phyloP scores from a whole-genome alignment of 2,329 filamentous ascomycete species.

The Capronia americana region DNA sequence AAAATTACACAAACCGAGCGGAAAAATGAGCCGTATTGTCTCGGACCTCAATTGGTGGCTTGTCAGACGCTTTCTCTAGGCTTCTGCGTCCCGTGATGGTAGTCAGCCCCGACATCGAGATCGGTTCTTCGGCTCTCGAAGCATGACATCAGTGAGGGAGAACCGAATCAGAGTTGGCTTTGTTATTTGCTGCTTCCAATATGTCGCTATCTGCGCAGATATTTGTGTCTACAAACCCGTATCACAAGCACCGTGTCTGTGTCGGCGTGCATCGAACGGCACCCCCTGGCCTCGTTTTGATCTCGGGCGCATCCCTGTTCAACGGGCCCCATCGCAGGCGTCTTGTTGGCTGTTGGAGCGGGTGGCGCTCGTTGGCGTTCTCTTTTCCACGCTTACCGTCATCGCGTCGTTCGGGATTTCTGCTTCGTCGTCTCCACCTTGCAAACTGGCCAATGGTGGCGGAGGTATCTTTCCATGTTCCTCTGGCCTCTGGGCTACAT shows the following conservation, averaged over 20 bases:
- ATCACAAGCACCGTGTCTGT: neutral
- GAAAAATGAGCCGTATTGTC: neutral
- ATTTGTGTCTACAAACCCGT: neutral
- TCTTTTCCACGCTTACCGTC: conserved; percentile 28
- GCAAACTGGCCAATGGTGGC: neutral
- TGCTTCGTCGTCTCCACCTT: neutral
- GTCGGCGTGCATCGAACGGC: neutral
- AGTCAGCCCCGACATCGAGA: neutral
- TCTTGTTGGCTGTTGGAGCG: conserved; percentile 18
- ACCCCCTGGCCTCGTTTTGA: conserved; percentile 2
- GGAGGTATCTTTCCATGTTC: conserved; percentile 15
- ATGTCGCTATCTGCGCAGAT: neutral
- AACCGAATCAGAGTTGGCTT: neutral
- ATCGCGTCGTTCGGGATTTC: conserved; percentile 14
- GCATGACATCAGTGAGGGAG: conserved; percentile 8
- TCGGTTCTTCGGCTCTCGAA: neutral
- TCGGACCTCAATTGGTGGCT: neutral
- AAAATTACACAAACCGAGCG: neutral
- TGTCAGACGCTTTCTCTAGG: neutral
- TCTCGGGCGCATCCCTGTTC: conserved; percentile 10
- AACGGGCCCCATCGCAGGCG: neutral
- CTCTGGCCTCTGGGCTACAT: conserved; percentile 14
- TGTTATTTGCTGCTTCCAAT: neutral
- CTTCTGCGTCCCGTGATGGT: neutral
- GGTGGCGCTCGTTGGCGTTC: conserved; percentile 21